Conservation (phyloP, 2,329 filamentous ascomycete genomes). For the Sporothrix brunneoviolacea region DNA sequence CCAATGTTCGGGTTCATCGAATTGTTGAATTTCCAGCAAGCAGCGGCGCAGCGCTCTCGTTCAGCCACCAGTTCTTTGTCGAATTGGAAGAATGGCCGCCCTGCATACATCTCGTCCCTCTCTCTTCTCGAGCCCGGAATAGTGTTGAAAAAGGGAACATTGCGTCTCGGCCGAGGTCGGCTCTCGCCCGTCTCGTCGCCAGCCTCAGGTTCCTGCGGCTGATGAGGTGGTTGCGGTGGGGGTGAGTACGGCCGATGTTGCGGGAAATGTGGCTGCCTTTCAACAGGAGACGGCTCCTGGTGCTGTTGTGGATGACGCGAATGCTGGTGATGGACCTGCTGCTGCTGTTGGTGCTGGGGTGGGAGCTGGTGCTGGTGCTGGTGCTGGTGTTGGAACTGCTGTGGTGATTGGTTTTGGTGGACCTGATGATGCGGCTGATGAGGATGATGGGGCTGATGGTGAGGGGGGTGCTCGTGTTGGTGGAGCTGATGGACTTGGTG, state of each 20-base stretch:
- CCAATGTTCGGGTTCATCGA: slow-evolving; percentile 68
- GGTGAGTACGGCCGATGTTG: slow-evolving; percentile 9
- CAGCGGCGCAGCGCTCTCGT: slow-evolving; percentile 74
- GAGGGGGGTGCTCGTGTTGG: neutral
- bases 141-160: slow-evolving; percentile 46
- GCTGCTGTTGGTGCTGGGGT: slow-evolving; percentile 9
- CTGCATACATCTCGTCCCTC: slow-evolving; percentile 84
- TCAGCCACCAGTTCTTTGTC: slow-evolving; percentile 73
- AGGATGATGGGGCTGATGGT: slow-evolving; percentile 4
- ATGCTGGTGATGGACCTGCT: neutral
- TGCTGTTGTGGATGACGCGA: neutral
- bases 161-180: slow-evolving; percentile 41
- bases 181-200: neutral
- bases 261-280: neutral
- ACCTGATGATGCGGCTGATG: neutral
- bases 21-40: slow-evolving; percentile 82
- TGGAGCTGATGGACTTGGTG: neutral
- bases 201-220: neutral
- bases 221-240: neutral
- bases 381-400: slow-evolving; percentile 19
- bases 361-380: slow-evolving; percentile 18
- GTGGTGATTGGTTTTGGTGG: slow-evolving; percentile 6
- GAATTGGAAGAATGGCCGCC: slow-evolving; percentile 72
- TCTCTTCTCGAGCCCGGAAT: slow-evolving; percentile 42
- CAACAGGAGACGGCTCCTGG: slow-evolving; percentile 3